Evolutionary conservation across 1,284 basidiomycete species (phyloP).

Genomic region (Abortiporus biennis): DNA sequence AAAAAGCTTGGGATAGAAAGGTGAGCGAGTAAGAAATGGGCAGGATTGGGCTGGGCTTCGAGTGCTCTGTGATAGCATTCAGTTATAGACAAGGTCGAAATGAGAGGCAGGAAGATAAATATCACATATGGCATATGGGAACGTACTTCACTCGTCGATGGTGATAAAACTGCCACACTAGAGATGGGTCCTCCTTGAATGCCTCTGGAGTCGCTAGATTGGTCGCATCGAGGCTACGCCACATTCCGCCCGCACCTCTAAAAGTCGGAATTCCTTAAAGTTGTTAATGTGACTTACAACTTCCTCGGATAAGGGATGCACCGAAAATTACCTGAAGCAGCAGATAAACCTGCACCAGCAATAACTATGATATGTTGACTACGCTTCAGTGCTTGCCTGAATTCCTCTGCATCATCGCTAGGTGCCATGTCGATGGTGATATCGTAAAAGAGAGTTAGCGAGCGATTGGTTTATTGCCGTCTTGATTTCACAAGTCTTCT

Average conservation of each 20-base stretch:
- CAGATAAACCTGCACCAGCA: slow-evolving; percentile 55
- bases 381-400: slow-evolving; percentile 18
- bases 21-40: slow-evolving; percentile 45
- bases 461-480: neutral
- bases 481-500: neutral
- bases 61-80: slow-evolving; percentile 32
- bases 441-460: neutral
- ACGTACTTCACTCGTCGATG: slow-evolving; percentile 46
- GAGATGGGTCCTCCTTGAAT: slow-evolving; percentile 44
- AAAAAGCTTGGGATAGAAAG: slow-evolving; percentile 36
- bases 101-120: neutral
- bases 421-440: neutral
- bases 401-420: neutral
- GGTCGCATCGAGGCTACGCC: slow-evolving; percentile 52
- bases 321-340: slow-evolving; percentile 40
- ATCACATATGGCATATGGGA: neutral
- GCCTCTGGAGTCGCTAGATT: slow-evolving; percentile 53
- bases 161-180: slow-evolving; percentile 65
- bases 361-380: slow-evolving; percentile 46
- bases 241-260: slow-evolving; percentile 52
- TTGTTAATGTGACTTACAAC: neutral
- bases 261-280: slow-evolving; percentile 53
- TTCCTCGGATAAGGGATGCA: neutral
- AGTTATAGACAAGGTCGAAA: neutral
- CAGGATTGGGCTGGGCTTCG: slow-evolving; percentile 46